phyloP scores from a whole-genome alignment of 345 rosid species.

The Dimocarpus longan region DNA sequence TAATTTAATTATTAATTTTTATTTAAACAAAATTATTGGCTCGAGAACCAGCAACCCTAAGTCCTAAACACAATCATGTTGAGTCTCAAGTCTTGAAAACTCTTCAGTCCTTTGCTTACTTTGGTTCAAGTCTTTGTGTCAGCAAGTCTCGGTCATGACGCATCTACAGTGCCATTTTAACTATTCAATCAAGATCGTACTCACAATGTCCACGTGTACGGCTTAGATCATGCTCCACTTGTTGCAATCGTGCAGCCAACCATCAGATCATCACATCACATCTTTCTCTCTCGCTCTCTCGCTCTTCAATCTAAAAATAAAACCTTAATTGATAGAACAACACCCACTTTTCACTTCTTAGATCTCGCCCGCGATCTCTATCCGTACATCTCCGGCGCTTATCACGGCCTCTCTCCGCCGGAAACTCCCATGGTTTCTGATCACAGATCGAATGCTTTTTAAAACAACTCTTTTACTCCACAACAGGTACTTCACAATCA shows the following conservation, averaged over 20 bases:
- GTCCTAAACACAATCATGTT: too few species aligned
- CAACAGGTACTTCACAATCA: conserved; percentile 18
- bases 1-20: too few species aligned
- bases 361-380: conserved; percentile 37
- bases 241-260: conserved; percentile 41
- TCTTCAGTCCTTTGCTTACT: not conserved
- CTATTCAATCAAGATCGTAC: conserved; percentile 12
- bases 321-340: not conserved
- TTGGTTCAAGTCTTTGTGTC: not conserved
- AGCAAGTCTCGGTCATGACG: not conserved
- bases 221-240: conserved; percentile 21
- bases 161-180: not conserved
- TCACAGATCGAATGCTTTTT: conserved; percentile 16
- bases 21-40: too few species aligned
- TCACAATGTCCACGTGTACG: conserved; percentile 39
- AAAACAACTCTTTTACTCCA: not conserved
- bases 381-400: conserved; percentile 34
- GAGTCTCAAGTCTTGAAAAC: not conserved
- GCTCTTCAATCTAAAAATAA: conserved; percentile 7
- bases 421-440: conserved; percentile 13
- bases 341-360: not conserved
- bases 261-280: conserved; percentile 29
- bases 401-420: conserved; percentile 12
- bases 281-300: not conserved
- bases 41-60: too few species aligned